Conservation (phyloP, 257 asterid genomes). For the Plectranthus barbatus region DNA sequence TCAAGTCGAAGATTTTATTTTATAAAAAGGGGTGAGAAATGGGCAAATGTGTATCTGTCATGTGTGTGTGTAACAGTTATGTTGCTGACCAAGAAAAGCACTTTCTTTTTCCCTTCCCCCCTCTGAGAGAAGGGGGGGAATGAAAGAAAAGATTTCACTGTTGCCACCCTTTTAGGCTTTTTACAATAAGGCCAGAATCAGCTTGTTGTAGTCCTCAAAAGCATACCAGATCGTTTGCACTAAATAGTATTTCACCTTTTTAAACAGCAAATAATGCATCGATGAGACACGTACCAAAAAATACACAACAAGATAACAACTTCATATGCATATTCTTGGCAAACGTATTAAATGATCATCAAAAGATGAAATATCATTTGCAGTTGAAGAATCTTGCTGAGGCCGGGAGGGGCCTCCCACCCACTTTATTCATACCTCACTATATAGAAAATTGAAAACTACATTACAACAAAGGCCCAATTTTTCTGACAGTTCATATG, state of each 20-base stretch:
- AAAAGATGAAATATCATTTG: background rate
- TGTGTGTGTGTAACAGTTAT: constrained; percentile 45
- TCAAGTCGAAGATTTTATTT: constrained; percentile 36
- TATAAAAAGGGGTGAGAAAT: constrained; percentile 52
- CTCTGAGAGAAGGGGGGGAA: constrained; percentile 21
- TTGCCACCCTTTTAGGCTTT: constrained; percentile 23
- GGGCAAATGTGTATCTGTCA: constrained; percentile 29
- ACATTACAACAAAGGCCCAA: constrained; percentile 23
- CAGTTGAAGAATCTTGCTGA: background rate
- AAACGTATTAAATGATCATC: background rate
- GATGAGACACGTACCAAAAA: background rate
- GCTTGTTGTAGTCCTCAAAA: constrained; percentile 22
- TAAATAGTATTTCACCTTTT: background rate
- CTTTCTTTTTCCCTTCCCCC: constrained; percentile 28
- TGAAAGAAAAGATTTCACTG: constrained; percentile 24
- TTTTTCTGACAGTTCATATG: constrained; percentile 25
- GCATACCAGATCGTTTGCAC: background rate
- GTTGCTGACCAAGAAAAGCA: constrained; percentile 67
- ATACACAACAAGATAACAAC: too few species aligned
- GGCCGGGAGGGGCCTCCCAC: constrained; percentile 16
- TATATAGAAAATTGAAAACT: constrained; percentile 27
- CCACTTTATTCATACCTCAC: constrained; percentile 27
- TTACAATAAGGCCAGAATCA: constrained; percentile 25
- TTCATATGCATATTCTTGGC: too few species aligned
- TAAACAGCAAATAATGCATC: background rate